A percentile compares a stretch with the other conserved stretches of the same genome.
Evolutionary conservation across 345 rosid genomes (phyloP).

Genomic region (Camelina sativa): DNA sequence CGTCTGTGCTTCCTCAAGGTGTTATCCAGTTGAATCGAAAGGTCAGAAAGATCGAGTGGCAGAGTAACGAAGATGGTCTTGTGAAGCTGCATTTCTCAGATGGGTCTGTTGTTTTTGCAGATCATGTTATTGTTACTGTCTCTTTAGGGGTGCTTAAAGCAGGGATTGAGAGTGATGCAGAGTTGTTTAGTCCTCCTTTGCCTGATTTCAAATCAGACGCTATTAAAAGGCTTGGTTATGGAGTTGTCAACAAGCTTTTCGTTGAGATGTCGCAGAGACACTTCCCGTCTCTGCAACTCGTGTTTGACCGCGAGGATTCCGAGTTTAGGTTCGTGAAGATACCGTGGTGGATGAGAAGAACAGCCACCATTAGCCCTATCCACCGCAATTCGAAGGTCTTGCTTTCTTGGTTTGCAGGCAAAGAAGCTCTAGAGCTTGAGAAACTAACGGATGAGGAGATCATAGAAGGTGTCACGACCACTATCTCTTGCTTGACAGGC

Average conservation of each 20-base stretch:
- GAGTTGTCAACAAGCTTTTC: constrained; percentile 94
- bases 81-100: constrained; percentile 86
- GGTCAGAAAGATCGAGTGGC: constrained; percentile 79
- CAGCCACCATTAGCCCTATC: constrained; percentile 79
- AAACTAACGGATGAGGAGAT: constrained; percentile 74
- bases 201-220: constrained; percentile 80
- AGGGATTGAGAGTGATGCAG: constrained; percentile 51
- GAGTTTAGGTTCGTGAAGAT: constrained; percentile 59
- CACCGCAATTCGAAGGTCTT: constrained; percentile 70
- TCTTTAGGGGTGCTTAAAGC: constrained; percentile 92
- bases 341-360: constrained; percentile 97
- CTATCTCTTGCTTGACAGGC: constrained; percentile 58
- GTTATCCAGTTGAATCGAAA: constrained; percentile 66
- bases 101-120: constrained; percentile 74
- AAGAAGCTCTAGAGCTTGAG: constrained; percentile 92
- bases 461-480: constrained; percentile 61
- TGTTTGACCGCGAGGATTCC: constrained; percentile 62
- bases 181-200: constrained; percentile 77
- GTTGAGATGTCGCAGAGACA: constrained; percentile 47
- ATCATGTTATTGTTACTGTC: constrained; percentile 91
- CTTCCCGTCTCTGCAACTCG: constrained; percentile 78
- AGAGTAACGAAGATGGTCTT: constrained; percentile 55
- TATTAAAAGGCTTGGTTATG: constrained; percentile 80
- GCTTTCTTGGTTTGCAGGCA: constrained; percentile 94
- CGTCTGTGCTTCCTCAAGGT: constrained; percentile 77